Evolutionary conservation across 805 yeast genomes (phyloP), one percentile per base, ranked within the genome.

Genomic region (Ogataea ganodermae): DNA sequence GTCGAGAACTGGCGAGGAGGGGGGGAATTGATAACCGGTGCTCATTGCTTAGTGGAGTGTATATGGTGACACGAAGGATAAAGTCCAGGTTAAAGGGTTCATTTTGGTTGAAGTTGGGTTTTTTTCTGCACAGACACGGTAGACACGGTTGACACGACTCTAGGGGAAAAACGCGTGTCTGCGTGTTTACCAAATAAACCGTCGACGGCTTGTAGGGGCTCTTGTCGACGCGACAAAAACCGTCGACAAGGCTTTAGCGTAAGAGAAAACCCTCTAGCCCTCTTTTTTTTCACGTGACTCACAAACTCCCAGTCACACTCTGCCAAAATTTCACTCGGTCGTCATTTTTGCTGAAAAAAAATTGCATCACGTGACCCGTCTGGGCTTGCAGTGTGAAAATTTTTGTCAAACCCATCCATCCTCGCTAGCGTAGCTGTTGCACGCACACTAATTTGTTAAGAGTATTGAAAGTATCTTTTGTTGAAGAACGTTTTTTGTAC

Each of bases 1-100:
- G 20, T 50, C 45, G 6, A 65, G 35, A 4, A 63, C 48, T 10
- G 71, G 70, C 10, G 71, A 67, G 8, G 71, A 66, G 14, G 71
- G 71, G 30, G 68, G 68, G 50, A 63, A 64, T 46, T 60, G 65
- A 30, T 26, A 40, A 12, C 35, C 35, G 12, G 27, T 30, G 10
- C 35, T 40, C 43, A 40, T 30, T 17, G 32, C 16, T 36, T 16
- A 20, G 3, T 8, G 9, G 14, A 8, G 10, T 7, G 27, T 24
- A 24, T 10, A n/a, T n/a, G n/a, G n/a, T n/a, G n/a, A n/a, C n/a
- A n/a, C n/a, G n/a, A n/a, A n/a, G n/a, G n/a, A n/a, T n/a, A n/a
- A n/a, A n/a, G n/a, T n/a, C n/a, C n/a, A n/a, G n/a, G n/a, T n/a
- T n/a, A 24, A 10, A 13, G 7, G 16, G 13, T 31, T 10, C 6